A percentile compares a stretch with the other conserved stretches of the same genome.
Evolutionary conservation across 768 basidiomycete genomes (phyloP).

Genomic region (Dioszegia crocea): DNA sequence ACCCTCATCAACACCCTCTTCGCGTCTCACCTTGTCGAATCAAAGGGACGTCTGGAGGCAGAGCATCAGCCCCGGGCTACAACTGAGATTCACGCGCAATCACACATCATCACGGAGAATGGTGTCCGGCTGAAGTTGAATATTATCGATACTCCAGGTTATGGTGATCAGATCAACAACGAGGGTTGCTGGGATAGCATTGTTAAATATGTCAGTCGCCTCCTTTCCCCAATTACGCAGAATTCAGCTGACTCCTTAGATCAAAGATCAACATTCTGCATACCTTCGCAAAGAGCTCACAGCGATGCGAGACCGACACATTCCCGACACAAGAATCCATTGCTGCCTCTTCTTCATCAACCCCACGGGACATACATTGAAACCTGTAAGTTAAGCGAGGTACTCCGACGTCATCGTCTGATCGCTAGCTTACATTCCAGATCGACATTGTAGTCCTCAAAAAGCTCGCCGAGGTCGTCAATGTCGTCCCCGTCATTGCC

Average conservation of each 20-base stretch:
- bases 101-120: slow-evolving; percentile 95
- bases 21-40: slow-evolving; percentile 95
- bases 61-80: slow-evolving; percentile 91
- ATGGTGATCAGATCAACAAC: slow-evolving; percentile 98
- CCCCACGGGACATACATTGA: slow-evolving; percentile 94
- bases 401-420: too few species aligned
- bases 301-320: slow-evolving; percentile 96
- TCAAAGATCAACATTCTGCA: slow-evolving; percentile 88
- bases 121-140: slow-evolving; percentile 90
- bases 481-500: slow-evolving; percentile 98
- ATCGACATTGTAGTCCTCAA: slow-evolving; percentile 99
- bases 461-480: slow-evolving; percentile 97
- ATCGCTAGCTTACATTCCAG: slow-evolving; percentile 13
- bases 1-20: slow-evolving; percentile 99
- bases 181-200: slow-evolving; percentile 99
- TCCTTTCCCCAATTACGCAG: neutral
- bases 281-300: slow-evolving; percentile 98
- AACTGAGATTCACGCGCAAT: slow-evolving; percentile 91
- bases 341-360: slow-evolving; percentile 98
- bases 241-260: slow-evolving; percentile 22
- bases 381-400: slow-evolving; percentile 55
- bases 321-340: slow-evolving; percentile 97
- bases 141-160: slow-evolving; percentile 98
- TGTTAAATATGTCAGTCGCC: slow-evolving; percentile 74
- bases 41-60: slow-evolving; percentile 83